Evolutionary conservation across 2,329 filamentous ascomycete genomes (phyloP).

Genomic region (Calonectria honghensis): DNA sequence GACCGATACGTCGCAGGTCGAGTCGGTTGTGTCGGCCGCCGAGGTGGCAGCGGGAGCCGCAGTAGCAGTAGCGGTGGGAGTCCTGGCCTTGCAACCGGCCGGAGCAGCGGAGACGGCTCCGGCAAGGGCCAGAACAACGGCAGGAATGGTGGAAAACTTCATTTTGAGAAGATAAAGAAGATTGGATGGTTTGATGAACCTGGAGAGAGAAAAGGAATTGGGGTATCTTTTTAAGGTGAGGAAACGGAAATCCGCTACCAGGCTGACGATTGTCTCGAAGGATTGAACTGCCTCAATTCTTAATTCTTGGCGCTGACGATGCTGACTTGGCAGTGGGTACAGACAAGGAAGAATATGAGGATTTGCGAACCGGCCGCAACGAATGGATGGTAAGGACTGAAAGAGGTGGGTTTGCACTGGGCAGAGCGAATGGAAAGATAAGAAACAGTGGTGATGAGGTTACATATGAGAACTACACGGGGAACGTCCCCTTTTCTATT

Average conservation of each 20-base stretch:
- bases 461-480: background rate
- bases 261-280: constrained; percentile 16
- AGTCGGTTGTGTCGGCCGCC: background rate
- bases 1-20: background rate
- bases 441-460: background rate
- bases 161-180: constrained; percentile 17
- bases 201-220: background rate
- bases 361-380: constrained; percentile 30
- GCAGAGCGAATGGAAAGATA: constrained; percentile 21
- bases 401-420: constrained; percentile 28
- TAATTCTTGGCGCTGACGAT: constrained; percentile 29
- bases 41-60: background rate
- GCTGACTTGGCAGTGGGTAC: constrained; percentile 13
- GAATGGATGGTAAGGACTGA: constrained; percentile 21
- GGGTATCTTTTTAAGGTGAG: constrained; percentile 26
- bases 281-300: constrained; percentile 23
- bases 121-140: constrained; percentile 45
- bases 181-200: background rate
- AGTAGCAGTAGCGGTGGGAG: background rate
- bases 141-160: constrained; percentile 53
- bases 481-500: background rate
- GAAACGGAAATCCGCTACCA: background rate
- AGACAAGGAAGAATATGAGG: constrained; percentile 17
- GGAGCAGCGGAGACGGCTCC: constrained; percentile 45
- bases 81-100: constrained; percentile 2